Evolutionary conservation across 495 filamentous ascomycete genomes (phyloP), one percentile per base, ranked within the genome.

Genomic region (Tuber indicum): DNA sequence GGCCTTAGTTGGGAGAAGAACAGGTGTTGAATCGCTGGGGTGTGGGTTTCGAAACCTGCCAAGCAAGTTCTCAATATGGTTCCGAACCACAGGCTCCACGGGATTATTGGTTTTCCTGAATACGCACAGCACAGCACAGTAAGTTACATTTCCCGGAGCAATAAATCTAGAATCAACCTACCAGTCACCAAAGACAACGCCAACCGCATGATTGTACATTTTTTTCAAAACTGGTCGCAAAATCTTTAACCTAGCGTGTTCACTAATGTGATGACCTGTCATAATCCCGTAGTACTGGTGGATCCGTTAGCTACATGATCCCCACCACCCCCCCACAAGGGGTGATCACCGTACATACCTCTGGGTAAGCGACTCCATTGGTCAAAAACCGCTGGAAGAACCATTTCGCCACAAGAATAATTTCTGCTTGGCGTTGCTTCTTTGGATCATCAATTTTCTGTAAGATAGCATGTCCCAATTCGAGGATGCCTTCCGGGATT

Each of bases 361-460:
- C 96, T 4, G 96, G 96, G 82, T 94, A 92, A 71, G 93, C 92
- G 78, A 99, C 88, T 71, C 93, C 92, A 78, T 92, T 91, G 62
- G 92, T 88, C 46, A 99, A 87, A 85, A 93, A 97, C 69, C 91
- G 91, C 45, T 92, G 91, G 83, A 98, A 97, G 79, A 97, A 91
- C 91, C 94, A 99, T 82, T 94, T 94, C 72, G 91, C 89, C 78
- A 97, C 90, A 75, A 98, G 87, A 86, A 93, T 95, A 80, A 89
- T 89, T 76, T 91, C 87, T 58, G 93, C 93, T 75, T 88, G 89
- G 75, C 90, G 89, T 78, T 92, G 90, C 75, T 87, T 89, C 77
- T 92, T 91, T 73, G 88, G 88, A 78, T 87, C 86, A 69, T 93
- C 89, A 76, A 98, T 85, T 82, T 93, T 94, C 76, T 88, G 87